Conservation (phyloP, 2,329 filamentous ascomycete species). For the Aspergillus unguis region DNA sequence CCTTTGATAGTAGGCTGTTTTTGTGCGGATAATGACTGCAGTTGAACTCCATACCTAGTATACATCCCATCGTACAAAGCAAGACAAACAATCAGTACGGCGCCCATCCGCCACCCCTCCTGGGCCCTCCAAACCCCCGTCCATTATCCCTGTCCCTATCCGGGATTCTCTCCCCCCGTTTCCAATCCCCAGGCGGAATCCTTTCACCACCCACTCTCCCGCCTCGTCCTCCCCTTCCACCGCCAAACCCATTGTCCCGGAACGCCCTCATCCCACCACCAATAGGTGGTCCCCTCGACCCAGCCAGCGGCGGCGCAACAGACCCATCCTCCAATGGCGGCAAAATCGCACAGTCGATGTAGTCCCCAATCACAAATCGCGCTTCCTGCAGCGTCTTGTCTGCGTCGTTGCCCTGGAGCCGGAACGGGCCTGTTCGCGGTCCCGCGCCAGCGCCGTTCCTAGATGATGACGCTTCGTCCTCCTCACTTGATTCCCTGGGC, state of each 20-base stretch:
- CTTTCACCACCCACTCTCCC: conserved; percentile 44
- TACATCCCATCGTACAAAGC: not conserved
- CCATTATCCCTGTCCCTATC: conserved; percentile 32
- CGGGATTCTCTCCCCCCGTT: conserved; percentile 47
- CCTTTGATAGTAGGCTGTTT: not conserved
- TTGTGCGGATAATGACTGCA: not conserved
- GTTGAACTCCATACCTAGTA: conserved; percentile 3
- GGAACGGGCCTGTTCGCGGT: conserved; percentile 31
- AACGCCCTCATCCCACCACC: conserved; percentile 42
- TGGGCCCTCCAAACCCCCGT: conserved; percentile 34
- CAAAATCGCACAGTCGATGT: conserved; percentile 76
- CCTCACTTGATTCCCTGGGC: conserved; percentile 26
- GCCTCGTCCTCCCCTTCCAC: conserved; percentile 38
- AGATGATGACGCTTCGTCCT: conserved; percentile 23
- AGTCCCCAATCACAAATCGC: conserved; percentile 85
- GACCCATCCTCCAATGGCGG: conserved; percentile 71
- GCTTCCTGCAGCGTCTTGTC: conserved; percentile 72
- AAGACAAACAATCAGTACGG: conserved; percentile 29
- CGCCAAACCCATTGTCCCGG: conserved; percentile 47
- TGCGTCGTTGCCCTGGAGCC: conserved; percentile 56
- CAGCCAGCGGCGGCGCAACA: conserved; percentile 61
- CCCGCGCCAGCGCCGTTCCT: conserved; percentile 36
- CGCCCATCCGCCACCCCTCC: conserved; percentile 35
- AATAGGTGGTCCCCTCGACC: conserved; percentile 39
- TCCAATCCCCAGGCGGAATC: conserved; percentile 48